Conservation (phyloP, 1,284 basidiomycete species). For the Volvariella volvacea region DNA sequence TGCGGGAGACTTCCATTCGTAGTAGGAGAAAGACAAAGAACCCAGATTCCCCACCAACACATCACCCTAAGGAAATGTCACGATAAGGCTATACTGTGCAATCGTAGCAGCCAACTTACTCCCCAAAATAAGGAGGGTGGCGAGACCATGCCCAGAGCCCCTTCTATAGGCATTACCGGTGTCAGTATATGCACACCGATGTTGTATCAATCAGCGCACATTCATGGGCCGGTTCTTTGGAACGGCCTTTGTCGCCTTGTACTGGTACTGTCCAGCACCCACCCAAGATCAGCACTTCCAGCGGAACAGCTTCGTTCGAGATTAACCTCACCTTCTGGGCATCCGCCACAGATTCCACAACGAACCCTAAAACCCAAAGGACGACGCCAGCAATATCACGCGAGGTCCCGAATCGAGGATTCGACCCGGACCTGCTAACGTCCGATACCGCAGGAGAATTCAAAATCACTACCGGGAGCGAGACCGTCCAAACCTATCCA, state of each 20-base stretch:
- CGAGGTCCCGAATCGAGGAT: slow-evolving; percentile 53
- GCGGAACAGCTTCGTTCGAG: not conserved
- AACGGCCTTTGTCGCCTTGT: slow-evolving; percentile 46
- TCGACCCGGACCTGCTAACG: slow-evolving; percentile 30
- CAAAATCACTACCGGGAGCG: slow-evolving; percentile 1
- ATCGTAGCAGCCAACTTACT: slow-evolving; percentile 34
- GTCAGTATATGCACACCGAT: not conserved
- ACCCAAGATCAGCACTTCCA: not conserved
- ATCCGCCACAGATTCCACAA: slow-evolving; percentile 58
- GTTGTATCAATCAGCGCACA: slow-evolving; percentile 20
- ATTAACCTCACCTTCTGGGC: slow-evolving; percentile 47
- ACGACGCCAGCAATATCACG: slow-evolving; percentile 67
- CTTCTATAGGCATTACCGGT: slow-evolving; percentile 20
- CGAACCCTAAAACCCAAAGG: slow-evolving; percentile 57
- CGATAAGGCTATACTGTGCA: no score
- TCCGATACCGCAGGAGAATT: slow-evolving; percentile 51
- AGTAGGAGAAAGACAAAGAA: slow-evolving; percentile 53
- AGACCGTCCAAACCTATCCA: not conserved
- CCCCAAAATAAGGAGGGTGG: slow-evolving; percentile 74
- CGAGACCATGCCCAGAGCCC: slow-evolving; percentile 58
- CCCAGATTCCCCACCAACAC: slow-evolving; percentile 73
- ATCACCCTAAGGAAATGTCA: slow-evolving; percentile 37
- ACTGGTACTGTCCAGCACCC: slow-evolving; percentile 34
- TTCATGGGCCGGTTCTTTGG: slow-evolving; percentile 46
- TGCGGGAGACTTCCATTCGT: slow-evolving; percentile 36